Base-by-base conservation (phyloP, 1,284 basidiomycete species). In the Exobasidium rhododendri region DNA sequence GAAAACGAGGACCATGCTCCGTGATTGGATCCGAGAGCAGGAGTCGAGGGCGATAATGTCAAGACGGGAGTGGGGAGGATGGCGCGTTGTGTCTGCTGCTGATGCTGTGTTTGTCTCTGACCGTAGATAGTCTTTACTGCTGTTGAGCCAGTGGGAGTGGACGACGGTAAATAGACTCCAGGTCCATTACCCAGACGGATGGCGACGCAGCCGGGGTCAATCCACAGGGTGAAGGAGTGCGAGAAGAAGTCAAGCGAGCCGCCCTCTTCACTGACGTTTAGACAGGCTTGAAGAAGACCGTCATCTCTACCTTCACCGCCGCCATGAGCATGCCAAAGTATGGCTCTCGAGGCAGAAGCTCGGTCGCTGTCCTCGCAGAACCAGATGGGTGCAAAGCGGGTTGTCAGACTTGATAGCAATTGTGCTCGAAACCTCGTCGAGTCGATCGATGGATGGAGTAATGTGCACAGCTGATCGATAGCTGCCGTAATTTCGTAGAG, bases 151-250 rank as follows among this genome's bases (percentile, higher is more conserved):
- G 31, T 13, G 24, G 22, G 5, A 22, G n/a, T 14, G 22, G 20
- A 22, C 17, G 22, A 11, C 2, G 24, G 13, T 4, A 55, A 20
- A 32, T 30, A 55, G 45, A 35, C 29, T 43, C 73, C 73, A 1
- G 71, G 71, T 28, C 71, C 73, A n/a, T 28, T 28, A 22, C 71
- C 73, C 10, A 53, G 28, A 3, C 73, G 56, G 20, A 71, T 57
- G n/a, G 73, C 67, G 13, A 75, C 73, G 54, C 73, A 75, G 46
- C 67, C 67, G 4, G 73, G 70, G 55, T 75, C 73, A 55, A 75
- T 67, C 73, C 73, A 75, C 10, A 75, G 58, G 1, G 71, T 75
- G 55, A 71, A 72, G 10, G 56, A 28, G 13, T 43, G 4, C 2
- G 63, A 63, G 4, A 71, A 59, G 3, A 58, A 56, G 62, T 58